phyloP scores from a whole-genome alignment of 2,329 filamentous ascomycete genomes.

The Aureobasidium lini region DNA sequence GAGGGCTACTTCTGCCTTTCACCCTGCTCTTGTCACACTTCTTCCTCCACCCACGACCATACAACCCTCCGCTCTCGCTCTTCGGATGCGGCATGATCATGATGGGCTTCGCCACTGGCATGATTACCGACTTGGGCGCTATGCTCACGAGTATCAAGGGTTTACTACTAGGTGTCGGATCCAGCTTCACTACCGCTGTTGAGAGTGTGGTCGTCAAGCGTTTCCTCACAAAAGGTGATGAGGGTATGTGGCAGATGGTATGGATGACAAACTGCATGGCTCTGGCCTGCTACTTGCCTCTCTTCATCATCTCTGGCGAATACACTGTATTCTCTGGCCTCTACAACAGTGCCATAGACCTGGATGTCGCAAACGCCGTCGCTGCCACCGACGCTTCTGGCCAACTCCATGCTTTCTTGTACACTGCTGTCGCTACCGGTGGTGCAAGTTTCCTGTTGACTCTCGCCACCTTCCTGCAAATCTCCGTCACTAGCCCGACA shows the following conservation, averaged over 20 bases:
- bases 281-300: slow-evolving; percentile 6
- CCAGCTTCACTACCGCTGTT: slow-evolving; percentile 11
- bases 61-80: slow-evolving; percentile 8
- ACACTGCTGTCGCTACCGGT: background rate
- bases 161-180: slow-evolving; percentile 8
- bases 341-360: background rate
- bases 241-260: slow-evolving; percentile 13
- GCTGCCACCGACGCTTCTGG: background rate
- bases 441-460: slow-evolving; percentile 9
- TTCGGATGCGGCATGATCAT: slow-evolving; percentile 10
- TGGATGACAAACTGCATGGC: slow-evolving; percentile 12
- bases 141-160: slow-evolving; percentile 13
- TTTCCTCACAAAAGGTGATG: slow-evolving; percentile 10
- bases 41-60: slow-evolving; percentile 6
- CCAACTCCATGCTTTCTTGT: background rate
- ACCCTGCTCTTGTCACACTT: slow-evolving; percentile 6
- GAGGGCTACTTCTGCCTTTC: slow-evolving; percentile 6
- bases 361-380: background rate
- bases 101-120: slow-evolving; percentile 8
- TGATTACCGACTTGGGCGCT: slow-evolving; percentile 8
- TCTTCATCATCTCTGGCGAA: slow-evolving; percentile 12
- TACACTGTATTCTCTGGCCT: background rate
- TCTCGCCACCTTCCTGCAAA: slow-evolving; percentile 8
- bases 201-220: slow-evolving; percentile 11
- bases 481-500: slow-evolving; percentile 5